Percentiles rank a stretch among this genome's conserved stretches.
phyloP scores from a whole-genome alignment of 495 filamentous ascomycete species.

The Aspergillus saccharolyticus region DNA sequence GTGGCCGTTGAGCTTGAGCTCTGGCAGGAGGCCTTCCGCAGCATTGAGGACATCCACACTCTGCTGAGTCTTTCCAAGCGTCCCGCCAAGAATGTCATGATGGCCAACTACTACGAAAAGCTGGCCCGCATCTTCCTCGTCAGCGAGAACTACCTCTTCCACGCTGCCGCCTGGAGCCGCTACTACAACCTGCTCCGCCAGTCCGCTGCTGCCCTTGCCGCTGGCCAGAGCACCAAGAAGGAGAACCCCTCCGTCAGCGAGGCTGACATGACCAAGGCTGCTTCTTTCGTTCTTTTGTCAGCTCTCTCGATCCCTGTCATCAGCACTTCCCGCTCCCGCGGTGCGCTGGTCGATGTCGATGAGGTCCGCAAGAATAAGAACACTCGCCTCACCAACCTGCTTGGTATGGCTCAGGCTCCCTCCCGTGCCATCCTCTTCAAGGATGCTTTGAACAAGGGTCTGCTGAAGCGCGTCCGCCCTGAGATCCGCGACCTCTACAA shows the following conservation, averaged over 20 bases:
- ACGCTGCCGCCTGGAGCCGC: slow-evolving; percentile 92
- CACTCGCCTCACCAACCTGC: slow-evolving; percentile 86
- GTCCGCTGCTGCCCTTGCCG: slow-evolving; percentile 76
- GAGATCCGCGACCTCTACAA: slow-evolving; percentile 96
- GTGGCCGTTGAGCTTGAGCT: slow-evolving; percentile 96
- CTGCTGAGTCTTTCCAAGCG: slow-evolving; percentile 97
- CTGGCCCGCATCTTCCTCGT: slow-evolving; percentile 97
- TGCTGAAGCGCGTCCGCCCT: slow-evolving; percentile 82
- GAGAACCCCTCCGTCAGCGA: slow-evolving; percentile 89
- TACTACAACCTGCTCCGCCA: slow-evolving; percentile 95
- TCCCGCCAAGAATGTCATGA: slow-evolving; percentile 98
- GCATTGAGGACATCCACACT: slow-evolving; percentile 98
- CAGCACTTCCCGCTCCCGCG: slow-evolving; percentile 92
- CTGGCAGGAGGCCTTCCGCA: slow-evolving; percentile 99
- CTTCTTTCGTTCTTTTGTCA: slow-evolving; percentile 93
- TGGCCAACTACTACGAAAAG: slow-evolving; percentile 99
- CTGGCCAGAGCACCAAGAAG: slow-evolving; percentile 82
- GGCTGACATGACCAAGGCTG: slow-evolving; percentile 78
- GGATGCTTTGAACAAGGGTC: slow-evolving; percentile 88
- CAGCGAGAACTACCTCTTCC: slow-evolving; percentile 98
- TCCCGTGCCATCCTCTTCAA: slow-evolving; percentile 90
- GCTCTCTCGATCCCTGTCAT: slow-evolving; percentile 97
- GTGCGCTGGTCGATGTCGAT: slow-evolving; percentile 92
- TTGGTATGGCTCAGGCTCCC: slow-evolving; percentile 86
- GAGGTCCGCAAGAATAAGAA: slow-evolving; percentile 99